Evolutionary conservation across 2,329 filamentous ascomycete genomes (phyloP), one percentile per base, ranked within the genome.

Genomic region (Diaporthe ilicicola): DNA sequence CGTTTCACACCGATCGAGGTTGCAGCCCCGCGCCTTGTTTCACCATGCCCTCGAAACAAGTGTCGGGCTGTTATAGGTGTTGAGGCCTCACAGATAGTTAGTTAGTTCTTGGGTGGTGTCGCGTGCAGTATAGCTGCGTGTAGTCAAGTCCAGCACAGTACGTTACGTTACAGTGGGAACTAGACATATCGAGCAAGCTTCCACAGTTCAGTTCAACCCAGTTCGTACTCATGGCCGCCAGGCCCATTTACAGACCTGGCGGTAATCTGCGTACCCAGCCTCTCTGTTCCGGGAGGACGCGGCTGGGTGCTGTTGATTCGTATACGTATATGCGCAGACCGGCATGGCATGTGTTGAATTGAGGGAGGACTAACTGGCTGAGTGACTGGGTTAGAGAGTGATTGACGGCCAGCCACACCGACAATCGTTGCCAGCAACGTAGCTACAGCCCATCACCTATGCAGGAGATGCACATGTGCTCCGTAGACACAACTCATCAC

Each of bases 101-200:
- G 22, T 13, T 13, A 61, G 29, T 27, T 51, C 37, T 62, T 32
- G 32, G 37, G 24, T 51, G 42, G 19, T 50, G 34, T 29, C 42
- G 9, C 32, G 27, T 66, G 32, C 51, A 27, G 27, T 42, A 22
- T 62, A 17, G 13, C 42, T 34, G 39, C 19, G 13, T 46, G 32
- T 19, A 62, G 27, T 42, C 9, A 24, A 59, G 3, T 24, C 34
- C 54, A 42, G n/a, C 32, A 13, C 32, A 59, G 54, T 4, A 34
- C 37, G 39, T 15, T 17, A 34, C 22, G 17, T 15, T 34, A 4
- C 8, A 24, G 59, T 37, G 54, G 59, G 24, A 42, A 67, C 65
- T 71, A 69, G 70, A 67, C 65, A 44, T 34, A 69, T 71, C 48
- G 48, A 67, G 70, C 53, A 69, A 71, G 70, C 56, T 69, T 37